phyloP scores from a whole-genome alignment of 2,329 filamentous ascomycete species.

The Fusarium longipes region DNA sequence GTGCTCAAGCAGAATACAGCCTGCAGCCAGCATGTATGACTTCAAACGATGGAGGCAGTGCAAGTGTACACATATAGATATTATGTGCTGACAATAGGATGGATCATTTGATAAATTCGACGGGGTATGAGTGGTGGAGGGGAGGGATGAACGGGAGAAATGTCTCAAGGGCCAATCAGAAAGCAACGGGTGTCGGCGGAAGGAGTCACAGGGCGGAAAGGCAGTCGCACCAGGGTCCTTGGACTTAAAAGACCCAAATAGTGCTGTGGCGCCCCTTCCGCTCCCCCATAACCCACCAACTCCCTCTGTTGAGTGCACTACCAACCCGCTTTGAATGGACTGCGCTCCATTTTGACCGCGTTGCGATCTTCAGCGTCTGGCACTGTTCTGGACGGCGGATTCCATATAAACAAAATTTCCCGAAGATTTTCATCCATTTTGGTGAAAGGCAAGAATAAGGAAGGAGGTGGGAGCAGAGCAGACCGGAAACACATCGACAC shows the following conservation, averaged over 20 bases:
- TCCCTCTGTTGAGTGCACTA: constrained; percentile 37
- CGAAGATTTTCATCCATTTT: not conserved
- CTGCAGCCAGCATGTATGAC: not conserved
- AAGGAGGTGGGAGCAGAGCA: not conserved
- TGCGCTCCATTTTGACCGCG: constrained; percentile 13
- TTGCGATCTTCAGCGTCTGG: constrained; percentile 14
- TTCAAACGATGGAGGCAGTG: constrained; percentile 2
- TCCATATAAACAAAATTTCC: not conserved
- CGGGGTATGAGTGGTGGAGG: constrained; percentile 17
- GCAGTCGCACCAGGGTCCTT: constrained; percentile 44
- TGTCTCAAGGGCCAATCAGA: constrained; percentile 39
- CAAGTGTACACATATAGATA: constrained; percentile 21
- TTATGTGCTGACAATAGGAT: constrained; percentile 21
- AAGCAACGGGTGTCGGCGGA: constrained; percentile 19
- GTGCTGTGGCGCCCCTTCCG: constrained; percentile 58
- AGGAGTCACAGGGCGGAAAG: constrained; percentile 39
- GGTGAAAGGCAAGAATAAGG: not conserved
- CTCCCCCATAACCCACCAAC: constrained; percentile 50
- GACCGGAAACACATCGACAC: constrained; percentile 26
- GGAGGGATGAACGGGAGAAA: constrained; percentile 19
- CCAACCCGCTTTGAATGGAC: constrained; percentile 1
- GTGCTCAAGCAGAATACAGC: not conserved
- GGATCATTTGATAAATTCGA: constrained; percentile 15
- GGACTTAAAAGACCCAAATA: constrained; percentile 69
- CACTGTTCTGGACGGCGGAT: constrained; percentile 6